Evolutionary conservation across 2,329 filamentous ascomycete species (phyloP), one percentile per base, ranked within the genome.

Genomic region (Claviceps lovelessii): DNA sequence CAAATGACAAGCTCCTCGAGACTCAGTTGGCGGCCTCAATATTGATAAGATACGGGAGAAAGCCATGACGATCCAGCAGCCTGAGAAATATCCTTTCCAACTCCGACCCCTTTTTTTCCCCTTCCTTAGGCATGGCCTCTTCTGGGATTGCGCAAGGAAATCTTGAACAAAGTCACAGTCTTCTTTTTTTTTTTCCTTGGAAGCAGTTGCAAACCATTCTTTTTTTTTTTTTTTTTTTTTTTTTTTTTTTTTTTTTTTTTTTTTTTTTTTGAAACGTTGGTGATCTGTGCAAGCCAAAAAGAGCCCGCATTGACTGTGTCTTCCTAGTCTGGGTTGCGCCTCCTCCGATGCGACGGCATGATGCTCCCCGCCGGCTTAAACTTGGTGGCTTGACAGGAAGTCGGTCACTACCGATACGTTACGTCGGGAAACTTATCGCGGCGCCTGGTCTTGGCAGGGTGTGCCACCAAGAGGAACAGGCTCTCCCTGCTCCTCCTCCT

Each of bases 381-480:
- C 42, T 23, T 23, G n/a, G 10, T 10, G 23, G 42, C 10, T 15
- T 49, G 31, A 47, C 49, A 37, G 19, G 23, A 31, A 33, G 51
- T 51, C 42, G 52, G 54, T 31, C 41, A 58, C 46, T 56, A 52
- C 52, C 57, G 56, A 56, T 51, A 56, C 55, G 57, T 58, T 58
- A 52, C 55, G 55, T 55, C 53, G 51, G 51, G 53, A 31, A 44
- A 39, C 31, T 23, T 35, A 37, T 49, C 31, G 31, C 33, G 49
- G 49, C 37, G 39, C 49, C 37, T 35, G 39, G 35, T 50, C 48
- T 50, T 50, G 48, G 48, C 48, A 6, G 17, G 2, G 15, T 7
- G 46, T 33, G 28, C 46, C 29, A 33, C 28, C 28, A 23, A 31
- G 35, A 33, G 35, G 19, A 19, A 29, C 19, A 39, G 35, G 19